Conservation (phyloP, 2,329 filamentous ascomycete genomes). For the Sordariomycetes sp. region DNA sequence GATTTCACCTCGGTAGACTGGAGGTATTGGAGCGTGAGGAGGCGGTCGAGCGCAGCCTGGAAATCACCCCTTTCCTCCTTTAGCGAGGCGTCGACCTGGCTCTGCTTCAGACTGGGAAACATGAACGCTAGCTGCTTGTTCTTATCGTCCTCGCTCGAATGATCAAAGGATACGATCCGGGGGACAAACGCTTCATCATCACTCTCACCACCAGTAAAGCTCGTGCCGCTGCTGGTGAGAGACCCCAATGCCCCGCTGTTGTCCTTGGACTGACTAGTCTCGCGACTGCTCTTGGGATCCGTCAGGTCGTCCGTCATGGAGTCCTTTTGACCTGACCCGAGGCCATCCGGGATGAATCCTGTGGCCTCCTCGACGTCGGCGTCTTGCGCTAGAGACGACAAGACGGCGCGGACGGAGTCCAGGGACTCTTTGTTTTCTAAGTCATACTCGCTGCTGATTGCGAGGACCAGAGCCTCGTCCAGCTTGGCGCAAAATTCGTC, state of each 20-base stretch:
- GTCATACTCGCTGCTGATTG: constrained; percentile 64
- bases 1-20: constrained; percentile 46
- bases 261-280: not conserved
- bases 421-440: constrained; percentile 38
- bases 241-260: not conserved
- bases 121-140: constrained; percentile 49
- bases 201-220: constrained; percentile 13
- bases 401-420: constrained; percentile 34
- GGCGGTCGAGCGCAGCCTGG: constrained; percentile 59
- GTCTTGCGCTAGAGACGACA: constrained; percentile 52
- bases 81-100: constrained; percentile 53
- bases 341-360: constrained; percentile 64
- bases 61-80: constrained; percentile 55
- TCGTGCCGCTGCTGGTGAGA: not conserved
- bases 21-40: constrained; percentile 69
- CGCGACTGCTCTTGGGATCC: constrained; percentile 3
- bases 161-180: constrained; percentile 15
- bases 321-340: constrained; percentile 12
- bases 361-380: constrained; percentile 56
- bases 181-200: constrained; percentile 10
- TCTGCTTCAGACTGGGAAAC: constrained; percentile 55
- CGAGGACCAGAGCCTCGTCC: constrained; percentile 64
- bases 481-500: constrained; percentile 61
- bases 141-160: constrained; percentile 45
- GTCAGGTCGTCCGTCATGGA: constrained; percentile 2